Conservation (phyloP, 345 rosid genomes). For the Noccaea bulbosa region DNA sequence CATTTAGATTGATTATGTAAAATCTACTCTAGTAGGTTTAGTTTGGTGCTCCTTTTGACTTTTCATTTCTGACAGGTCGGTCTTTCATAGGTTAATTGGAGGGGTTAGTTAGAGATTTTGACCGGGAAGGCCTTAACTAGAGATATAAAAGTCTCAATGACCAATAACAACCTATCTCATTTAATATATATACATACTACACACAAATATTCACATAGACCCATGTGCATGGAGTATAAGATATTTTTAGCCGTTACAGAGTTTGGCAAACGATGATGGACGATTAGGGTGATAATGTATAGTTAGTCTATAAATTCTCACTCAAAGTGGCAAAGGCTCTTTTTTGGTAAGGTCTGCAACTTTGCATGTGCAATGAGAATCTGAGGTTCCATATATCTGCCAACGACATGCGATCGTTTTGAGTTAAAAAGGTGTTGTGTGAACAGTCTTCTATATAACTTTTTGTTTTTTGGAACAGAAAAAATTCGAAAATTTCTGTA, state of each 20-base stretch:
- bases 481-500: background rate
- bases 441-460: background rate
- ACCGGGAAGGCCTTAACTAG: conserved; percentile 1
- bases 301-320: background rate
- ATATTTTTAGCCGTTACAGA: conserved; percentile 8
- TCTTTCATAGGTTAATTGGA: conserved; percentile 21
- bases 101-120: conserved; percentile 28
- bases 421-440: background rate
- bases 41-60: conserved; percentile 36
- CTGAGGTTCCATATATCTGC: conserved; percentile 10
- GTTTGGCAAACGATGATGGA: conserved; percentile 28
- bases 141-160: conserved; percentile 23
- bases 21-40: conserved; percentile 29
- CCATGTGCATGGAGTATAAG: conserved; percentile 28
- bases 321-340: background rate
- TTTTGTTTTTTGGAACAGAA: background rate
- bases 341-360: background rate
- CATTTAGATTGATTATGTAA: conserved; percentile 17
- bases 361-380: conserved; percentile 29
- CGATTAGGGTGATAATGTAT: background rate
- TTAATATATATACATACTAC: background rate
- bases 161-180: conserved; percentile 11
- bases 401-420: background rate
- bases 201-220: conserved; percentile 11
- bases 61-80: conserved; percentile 13